phyloP scores from a whole-genome alignment of 202 grass and related monocot species.

The Saccharum hybrid region DNA sequence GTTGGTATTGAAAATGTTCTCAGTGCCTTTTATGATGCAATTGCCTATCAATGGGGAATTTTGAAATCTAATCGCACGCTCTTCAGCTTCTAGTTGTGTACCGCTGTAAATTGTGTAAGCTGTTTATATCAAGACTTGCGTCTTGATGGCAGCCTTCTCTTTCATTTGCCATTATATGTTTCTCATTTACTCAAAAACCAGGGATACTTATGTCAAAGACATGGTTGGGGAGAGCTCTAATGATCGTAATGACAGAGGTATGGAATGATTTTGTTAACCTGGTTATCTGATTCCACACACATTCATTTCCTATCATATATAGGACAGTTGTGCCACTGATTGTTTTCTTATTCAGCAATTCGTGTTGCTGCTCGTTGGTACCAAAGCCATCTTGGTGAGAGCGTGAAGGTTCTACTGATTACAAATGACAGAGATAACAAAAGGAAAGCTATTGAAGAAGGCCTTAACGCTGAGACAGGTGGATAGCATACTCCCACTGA shows the following conservation, averaged over 20 bases:
- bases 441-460: constrained; percentile 83
- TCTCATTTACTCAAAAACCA: constrained; percentile 45
- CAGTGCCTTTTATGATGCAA: neutral
- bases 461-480: constrained; percentile 84
- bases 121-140: constrained; percentile 18
- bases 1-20: neutral
- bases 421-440: constrained; percentile 97
- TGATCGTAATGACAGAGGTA: constrained; percentile 98
- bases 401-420: constrained; percentile 72
- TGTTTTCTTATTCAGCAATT: constrained; percentile 62
- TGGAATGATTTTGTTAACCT: constrained; percentile 23
- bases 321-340: neutral
- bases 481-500: constrained; percentile 18
- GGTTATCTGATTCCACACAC: constrained; percentile 13
- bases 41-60: neutral
- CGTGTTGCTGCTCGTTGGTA: constrained; percentile 95
- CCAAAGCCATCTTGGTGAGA: constrained; percentile 83
- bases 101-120: neutral
- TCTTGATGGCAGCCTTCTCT: neutral
- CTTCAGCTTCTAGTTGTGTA: constrained; percentile 17
- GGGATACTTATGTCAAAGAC: constrained; percentile 96
- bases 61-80: neutral
- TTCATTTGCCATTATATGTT: constrained; percentile 12
- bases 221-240: constrained; percentile 95
- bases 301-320: neutral